A percentile compares a stretch with the other conserved stretches of the same genome.
phyloP scores from a whole-genome alignment of 257 asterid genomes.

The Datura wrightii region DNA sequence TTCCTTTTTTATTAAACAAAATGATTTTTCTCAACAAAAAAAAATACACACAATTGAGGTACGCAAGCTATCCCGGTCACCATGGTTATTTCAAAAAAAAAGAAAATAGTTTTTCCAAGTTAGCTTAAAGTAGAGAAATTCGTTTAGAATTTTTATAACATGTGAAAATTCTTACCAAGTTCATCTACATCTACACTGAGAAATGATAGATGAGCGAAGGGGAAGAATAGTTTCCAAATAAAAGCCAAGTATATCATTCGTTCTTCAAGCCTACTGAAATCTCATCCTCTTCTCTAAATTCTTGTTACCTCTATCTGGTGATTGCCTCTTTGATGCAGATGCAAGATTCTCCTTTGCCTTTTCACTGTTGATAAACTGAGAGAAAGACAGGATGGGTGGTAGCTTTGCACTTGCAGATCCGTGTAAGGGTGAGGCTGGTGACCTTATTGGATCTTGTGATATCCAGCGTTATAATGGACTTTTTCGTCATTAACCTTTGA shows the following conservation, averaged over 20 bases:
- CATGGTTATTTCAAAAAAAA: no score
- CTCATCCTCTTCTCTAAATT: conserved; percentile 61
- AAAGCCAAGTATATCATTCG: neutral
- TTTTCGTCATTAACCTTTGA: conserved; percentile 39
- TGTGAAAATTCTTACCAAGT: neutral
- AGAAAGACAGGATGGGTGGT: conserved; percentile 76
- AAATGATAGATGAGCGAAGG: neutral
- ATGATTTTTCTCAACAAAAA: no score
- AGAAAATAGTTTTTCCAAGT: no score
- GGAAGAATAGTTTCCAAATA: neutral
- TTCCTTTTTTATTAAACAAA: neutral
- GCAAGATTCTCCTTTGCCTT: conserved; percentile 46
- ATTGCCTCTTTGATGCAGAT: conserved; percentile 51
- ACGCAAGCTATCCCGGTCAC: no score
- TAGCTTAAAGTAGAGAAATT: neutral
- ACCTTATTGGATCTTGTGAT: conserved; percentile 36
- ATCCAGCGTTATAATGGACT: conserved; percentile 29
- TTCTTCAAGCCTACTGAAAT: conserved; percentile 35
- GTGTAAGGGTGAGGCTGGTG: conserved; percentile 1
- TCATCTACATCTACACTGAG: neutral
- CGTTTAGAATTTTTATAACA: neutral
- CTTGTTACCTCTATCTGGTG: conserved; percentile 45
- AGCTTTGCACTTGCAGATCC: conserved; percentile 40
- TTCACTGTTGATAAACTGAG: conserved; percentile 70
- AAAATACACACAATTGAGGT: no score